Percentiles rank a stretch among this genome's conserved stretches.
phyloP scores from a whole-genome alignment of 108 stramenopile genomes.

The Aureococcus anophagefferens region DNA sequence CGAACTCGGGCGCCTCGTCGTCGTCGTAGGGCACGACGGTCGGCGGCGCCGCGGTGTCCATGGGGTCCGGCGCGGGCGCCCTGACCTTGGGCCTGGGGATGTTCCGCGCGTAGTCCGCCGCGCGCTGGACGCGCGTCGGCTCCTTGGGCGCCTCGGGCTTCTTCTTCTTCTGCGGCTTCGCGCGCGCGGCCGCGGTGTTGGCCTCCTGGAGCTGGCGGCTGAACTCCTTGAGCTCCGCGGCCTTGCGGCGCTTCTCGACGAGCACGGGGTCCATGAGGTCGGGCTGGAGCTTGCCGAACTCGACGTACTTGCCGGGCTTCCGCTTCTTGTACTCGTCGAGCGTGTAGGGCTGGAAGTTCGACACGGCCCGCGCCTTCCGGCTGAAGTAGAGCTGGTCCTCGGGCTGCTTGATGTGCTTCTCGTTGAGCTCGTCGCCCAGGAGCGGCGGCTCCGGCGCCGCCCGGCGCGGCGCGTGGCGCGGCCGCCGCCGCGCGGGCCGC shows the following conservation, averaged over 20 bases:
- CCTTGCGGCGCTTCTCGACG: slow-evolving; percentile 19
- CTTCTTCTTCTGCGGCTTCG: too few species aligned
- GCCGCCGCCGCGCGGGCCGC: too few species aligned
- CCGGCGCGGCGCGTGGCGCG: too few species aligned
- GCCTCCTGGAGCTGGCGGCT: slow-evolving; percentile 4
- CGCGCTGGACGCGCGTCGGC: not conserved
- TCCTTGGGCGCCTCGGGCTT: not conserved
- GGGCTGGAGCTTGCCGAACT: slow-evolving; percentile 24
- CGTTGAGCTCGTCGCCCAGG: slow-evolving; percentile 5
- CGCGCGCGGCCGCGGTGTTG: not conserved
- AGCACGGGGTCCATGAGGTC: slow-evolving; percentile 28
- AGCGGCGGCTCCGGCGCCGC: too few species aligned
- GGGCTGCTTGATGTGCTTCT: slow-evolving; percentile 1
- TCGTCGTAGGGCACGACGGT: not conserved
- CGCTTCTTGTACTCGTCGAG: slow-evolving; percentile 23
- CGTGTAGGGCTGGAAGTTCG: slow-evolving; percentile 27
- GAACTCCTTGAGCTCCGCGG: slow-evolving; percentile 25
- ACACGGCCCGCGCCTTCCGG: slow-evolving; percentile 8
- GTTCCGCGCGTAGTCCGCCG: not conserved
- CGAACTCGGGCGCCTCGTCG: not conserved
- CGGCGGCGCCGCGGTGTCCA: not conserved
- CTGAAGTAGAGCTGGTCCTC: slow-evolving; percentile 16
- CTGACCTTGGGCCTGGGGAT: not conserved
- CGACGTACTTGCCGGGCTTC: slow-evolving; percentile 29
- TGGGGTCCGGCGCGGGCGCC: not conserved